Evolutionary conservation across 2,329 filamentous ascomycete genomes (phyloP).

Genomic region (Chaetomiaceae sp.): DNA sequence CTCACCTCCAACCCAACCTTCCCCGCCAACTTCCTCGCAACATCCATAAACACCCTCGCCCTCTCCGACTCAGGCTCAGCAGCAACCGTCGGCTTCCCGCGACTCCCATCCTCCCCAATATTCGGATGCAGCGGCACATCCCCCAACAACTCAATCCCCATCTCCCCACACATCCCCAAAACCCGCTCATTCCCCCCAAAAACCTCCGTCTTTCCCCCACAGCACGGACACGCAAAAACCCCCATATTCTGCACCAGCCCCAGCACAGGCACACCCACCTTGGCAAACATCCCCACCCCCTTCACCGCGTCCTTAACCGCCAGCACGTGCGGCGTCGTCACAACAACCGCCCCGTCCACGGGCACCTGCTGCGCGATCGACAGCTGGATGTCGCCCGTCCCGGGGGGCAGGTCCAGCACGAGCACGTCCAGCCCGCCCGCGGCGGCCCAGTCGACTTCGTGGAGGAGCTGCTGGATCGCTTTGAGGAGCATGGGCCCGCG

Average conservation of each 20-base stretch:
- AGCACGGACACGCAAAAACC: conserved; percentile 75
- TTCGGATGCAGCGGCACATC: conserved; percentile 82
- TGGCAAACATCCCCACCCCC: conserved; percentile 88
- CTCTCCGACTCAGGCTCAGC: conserved; percentile 73
- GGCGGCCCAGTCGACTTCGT: conserved; percentile 85
- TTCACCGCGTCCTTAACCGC: conserved; percentile 88
- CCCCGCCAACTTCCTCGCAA: conserved; percentile 54
- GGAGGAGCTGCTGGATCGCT: conserved; percentile 87
- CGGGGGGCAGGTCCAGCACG: conserved; percentile 85
- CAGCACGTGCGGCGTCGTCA: conserved; percentile 91
- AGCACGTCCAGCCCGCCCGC: conserved; percentile 68
- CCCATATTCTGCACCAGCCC: conserved; percentile 94
- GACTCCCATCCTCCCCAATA: conserved; percentile 83
- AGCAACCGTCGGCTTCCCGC: conserved; percentile 84
- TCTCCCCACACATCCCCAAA: conserved; percentile 61
- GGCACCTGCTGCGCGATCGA: conserved; percentile 94
- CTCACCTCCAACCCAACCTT: conserved; percentile 39
- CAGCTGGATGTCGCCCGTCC: conserved; percentile 91
- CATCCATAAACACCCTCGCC: conserved; percentile 64
- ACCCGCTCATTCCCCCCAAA: conserved; percentile 67
- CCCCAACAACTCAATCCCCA: conserved; percentile 74
- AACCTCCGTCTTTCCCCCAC: conserved; percentile 66
- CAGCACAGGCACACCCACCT: conserved; percentile 72
- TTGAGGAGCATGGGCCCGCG: conserved; percentile 97
- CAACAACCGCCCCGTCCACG: conserved; percentile 81